phyloP scores from a whole-genome alignment of 305 asterid genomes.

The Plantago coronopus region DNA sequence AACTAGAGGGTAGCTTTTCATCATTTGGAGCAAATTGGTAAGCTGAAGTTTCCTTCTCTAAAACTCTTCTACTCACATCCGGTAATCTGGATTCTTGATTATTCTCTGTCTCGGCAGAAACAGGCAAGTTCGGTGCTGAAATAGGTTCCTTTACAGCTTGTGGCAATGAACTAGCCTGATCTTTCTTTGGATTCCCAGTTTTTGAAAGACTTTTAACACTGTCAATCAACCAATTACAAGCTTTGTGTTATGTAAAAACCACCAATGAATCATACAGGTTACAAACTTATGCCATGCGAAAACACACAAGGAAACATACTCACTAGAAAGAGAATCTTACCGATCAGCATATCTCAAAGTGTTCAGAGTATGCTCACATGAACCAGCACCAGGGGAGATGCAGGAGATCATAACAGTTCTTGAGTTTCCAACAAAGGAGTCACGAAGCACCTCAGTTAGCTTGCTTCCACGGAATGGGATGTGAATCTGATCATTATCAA shows the following conservation, averaged over 20 bases:
- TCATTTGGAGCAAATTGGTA: conserved; percentile 41
- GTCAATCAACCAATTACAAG: conserved; percentile 21
- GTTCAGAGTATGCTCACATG: conserved; percentile 96
- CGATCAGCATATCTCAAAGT: conserved; percentile 98
- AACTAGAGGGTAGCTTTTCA: conserved; percentile 47
- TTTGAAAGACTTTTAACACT: conserved; percentile 98
- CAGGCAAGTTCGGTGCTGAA: conserved; percentile 47
- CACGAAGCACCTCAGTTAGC: conserved; percentile 96
- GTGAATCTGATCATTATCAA: conserved; percentile 94
- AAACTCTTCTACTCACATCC: conserved; percentile 49
- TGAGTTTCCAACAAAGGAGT: conserved; percentile 96
- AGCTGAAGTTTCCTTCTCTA: conserved; percentile 54
- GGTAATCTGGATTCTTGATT: conserved; percentile 58
- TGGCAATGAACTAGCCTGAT: conserved; percentile 56
- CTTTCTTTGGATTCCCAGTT: conserved; percentile 76
- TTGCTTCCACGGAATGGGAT: conserved; percentile 99
- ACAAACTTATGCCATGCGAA: conserved; percentile 11
- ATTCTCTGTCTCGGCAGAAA: conserved; percentile 54
- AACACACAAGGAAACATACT: background rate
- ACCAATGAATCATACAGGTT: background rate
- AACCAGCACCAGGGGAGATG: conserved; percentile 94
- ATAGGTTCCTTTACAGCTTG: conserved; percentile 52
- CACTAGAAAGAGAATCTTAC: conserved; percentile 31
- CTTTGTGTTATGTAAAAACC: conserved; percentile 9
- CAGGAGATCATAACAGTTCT: conserved; percentile 96